These are phyloP conservation scores for Echinochloa phyllopogon DNA, from an alignment of 176 grass and related monocot genomes.

Conservation along the genomic window DNA sequence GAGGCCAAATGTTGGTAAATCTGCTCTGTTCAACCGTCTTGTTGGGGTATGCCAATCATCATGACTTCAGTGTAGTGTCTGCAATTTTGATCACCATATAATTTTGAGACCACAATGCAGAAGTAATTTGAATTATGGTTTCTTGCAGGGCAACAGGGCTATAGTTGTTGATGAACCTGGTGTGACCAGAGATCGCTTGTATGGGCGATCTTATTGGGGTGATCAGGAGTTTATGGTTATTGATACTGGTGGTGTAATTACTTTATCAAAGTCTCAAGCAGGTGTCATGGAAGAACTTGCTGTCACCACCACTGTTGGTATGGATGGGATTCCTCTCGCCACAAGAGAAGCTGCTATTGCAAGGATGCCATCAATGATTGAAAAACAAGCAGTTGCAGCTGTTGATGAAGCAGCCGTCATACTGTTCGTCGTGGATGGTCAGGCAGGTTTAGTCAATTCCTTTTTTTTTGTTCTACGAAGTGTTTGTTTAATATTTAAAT, in stretches of 20 bases:
- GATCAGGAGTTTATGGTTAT: constrained; percentile 86
- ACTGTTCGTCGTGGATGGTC: constrained; percentile 92
- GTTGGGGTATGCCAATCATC: constrained; percentile 65
- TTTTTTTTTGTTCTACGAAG: neutral
- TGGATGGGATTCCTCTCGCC: constrained; percentile 91
- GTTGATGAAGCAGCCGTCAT: constrained; percentile 81
- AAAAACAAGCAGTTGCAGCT: constrained; percentile 88
- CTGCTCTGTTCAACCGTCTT: constrained; percentile 91
- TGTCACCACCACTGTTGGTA: constrained; percentile 85
- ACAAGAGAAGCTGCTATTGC: constrained; percentile 88
- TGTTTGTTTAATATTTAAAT: neutral
- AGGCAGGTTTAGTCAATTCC: constrained; percentile 60
- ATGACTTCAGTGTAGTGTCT: neutral
- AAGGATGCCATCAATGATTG: constrained; percentile 96
- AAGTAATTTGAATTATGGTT: neutral
- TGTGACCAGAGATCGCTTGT: constrained; percentile 88
- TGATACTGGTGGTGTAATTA: constrained; percentile 91
- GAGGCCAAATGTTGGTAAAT: constrained; percentile 95
- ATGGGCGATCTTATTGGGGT: constrained; percentile 83
- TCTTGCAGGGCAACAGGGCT: constrained; percentile 70
- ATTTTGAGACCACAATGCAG: constrained; percentile 16
- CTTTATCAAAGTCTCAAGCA: constrained; percentile 78
- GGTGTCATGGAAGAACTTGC: constrained; percentile 94
- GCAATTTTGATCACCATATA: neutral
- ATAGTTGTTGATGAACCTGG: constrained; percentile 98